Evolutionary conservation across 1,284 basidiomycete genomes (phyloP).

Genomic region (Apiotrichum mycotoxinovorans): DNA sequence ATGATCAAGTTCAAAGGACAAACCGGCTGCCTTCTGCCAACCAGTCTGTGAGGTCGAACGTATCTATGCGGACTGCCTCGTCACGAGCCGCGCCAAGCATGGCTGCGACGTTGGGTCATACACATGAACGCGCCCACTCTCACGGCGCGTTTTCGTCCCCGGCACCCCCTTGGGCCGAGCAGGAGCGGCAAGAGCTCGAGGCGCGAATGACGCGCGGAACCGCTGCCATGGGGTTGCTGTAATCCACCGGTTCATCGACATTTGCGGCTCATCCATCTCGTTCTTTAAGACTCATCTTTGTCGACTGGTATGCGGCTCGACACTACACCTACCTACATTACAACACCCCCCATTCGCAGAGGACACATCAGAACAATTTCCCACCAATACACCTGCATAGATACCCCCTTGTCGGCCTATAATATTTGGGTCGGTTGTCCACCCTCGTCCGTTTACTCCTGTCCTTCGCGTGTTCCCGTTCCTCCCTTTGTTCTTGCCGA

Average conservation of each 20-base stretch:
- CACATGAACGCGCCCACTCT: too few species aligned
- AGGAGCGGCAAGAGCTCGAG: slow-evolving; percentile 6
- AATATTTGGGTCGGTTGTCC: not conserved
- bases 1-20: slow-evolving; percentile 6
- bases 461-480: not conserved
- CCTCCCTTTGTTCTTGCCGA: not conserved
- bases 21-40: not conserved
- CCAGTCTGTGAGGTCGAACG: slow-evolving; percentile 9
- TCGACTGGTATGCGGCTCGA: too few species aligned
- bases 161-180: slow-evolving; percentile 4
- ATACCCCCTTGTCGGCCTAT: slow-evolving; percentile 9
- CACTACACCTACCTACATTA: not conserved
- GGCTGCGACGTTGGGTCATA: slow-evolving; percentile 5
- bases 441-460: not conserved
- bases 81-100: slow-evolving; percentile 6
- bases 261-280: too few species aligned
- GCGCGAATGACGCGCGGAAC: slow-evolving; percentile 5
- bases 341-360: not conserved
- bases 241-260: too few species aligned
- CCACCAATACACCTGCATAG: slow-evolving; percentile 15
- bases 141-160: slow-evolving; percentile 13
- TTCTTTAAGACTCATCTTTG: too few species aligned
- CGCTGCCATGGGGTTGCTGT: slow-evolving; percentile 2
- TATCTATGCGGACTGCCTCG: slow-evolving; percentile 17
- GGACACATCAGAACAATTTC: not conserved